A percentile compares a stretch with the other conserved stretches of the same genome.
phyloP scores from a whole-genome alignment of 2,329 filamentous ascomycete genomes.

The Talaromyces marneffei region DNA sequence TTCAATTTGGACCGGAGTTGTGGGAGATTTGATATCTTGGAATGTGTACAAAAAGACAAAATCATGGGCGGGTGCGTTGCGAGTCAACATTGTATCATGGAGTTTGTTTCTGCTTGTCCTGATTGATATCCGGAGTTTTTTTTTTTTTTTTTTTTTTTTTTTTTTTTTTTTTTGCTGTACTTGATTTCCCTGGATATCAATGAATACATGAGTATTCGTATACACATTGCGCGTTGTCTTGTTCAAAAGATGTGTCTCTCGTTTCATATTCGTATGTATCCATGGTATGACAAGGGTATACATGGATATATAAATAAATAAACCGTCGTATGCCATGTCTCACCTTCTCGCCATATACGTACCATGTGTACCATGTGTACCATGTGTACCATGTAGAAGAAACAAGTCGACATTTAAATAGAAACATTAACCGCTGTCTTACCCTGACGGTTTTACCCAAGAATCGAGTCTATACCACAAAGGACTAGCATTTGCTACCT shows the following conservation, averaged over 20 bases:
- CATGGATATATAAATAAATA: not conserved
- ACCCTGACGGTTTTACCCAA: not conserved
- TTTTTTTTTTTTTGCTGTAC: no score
- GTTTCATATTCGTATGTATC: not conserved
- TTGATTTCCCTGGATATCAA: not conserved
- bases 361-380: no score
- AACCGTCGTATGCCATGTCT: not conserved
- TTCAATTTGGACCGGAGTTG: conserved; percentile 10
- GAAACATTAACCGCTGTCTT: not conserved
- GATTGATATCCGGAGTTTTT: conserved; percentile 1
- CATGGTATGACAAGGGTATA: not conserved
- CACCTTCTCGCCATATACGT: no score
- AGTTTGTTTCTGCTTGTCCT: not conserved
- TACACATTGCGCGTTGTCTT: not conserved
- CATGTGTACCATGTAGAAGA: no score
- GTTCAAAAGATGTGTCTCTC: not conserved
- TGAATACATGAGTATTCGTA: not conserved
- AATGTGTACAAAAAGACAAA: conserved; percentile 17
- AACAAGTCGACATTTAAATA: not conserved
- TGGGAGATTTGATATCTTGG: conserved; percentile 2
- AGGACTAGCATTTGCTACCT: not conserved
- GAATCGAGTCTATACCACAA: not conserved
- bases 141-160: not conserved
- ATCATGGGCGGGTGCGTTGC: conserved; percentile 11
- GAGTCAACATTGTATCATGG: conserved; percentile 9